phyloP scores from a whole-genome alignment of 805 yeast species.

The Komagataella kurtzmanii region DNA sequence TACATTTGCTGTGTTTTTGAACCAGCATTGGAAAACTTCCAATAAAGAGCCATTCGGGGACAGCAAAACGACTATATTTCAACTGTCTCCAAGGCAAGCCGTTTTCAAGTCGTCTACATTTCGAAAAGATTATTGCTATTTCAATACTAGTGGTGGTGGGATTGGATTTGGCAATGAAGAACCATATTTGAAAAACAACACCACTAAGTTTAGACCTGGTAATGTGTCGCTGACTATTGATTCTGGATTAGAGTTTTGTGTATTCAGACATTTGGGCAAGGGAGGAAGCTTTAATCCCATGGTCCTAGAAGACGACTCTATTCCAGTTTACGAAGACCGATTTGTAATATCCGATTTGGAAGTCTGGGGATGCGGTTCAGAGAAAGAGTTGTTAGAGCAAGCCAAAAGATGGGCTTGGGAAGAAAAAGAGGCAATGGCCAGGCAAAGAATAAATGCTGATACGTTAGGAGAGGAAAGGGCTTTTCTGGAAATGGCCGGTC shows the following conservation, averaged over 20 bases:
- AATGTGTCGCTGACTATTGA: constrained; percentile 73
- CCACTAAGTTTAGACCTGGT: constrained; percentile 46
- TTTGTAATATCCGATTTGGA: constrained; percentile 66
- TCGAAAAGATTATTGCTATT: constrained; percentile 37
- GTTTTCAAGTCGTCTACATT: constrained; percentile 25
- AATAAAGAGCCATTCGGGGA: constrained; percentile 67
- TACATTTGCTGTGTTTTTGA: constrained; percentile 50
- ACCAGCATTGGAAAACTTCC: constrained; percentile 67
- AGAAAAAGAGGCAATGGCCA: constrained; percentile 65
- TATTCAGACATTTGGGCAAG: constrained; percentile 54
- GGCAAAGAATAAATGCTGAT: constrained; percentile 56
- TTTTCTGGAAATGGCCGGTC: constrained; percentile 70
- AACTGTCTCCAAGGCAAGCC: constrained; percentile 54
- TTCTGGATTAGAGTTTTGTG: constrained; percentile 65
- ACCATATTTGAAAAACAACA: constrained; percentile 34
- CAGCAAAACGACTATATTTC: constrained; percentile 39
- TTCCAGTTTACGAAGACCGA: constrained; percentile 47
- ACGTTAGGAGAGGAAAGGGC: constrained; percentile 75
- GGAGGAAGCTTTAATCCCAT: constrained; percentile 32
- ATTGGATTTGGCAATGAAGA: constrained; percentile 71
- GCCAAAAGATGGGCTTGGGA: constrained; percentile 84
- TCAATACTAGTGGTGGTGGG: constrained; percentile 66
- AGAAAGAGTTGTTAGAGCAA: constrained; percentile 67
- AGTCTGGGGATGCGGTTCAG: constrained; percentile 87
- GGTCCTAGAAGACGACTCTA: constrained; percentile 10